Evolutionary conservation across 2,329 filamentous ascomycete genomes (phyloP), one percentile per base, ranked within the genome.

Genomic region (Alternaria ventricosa): DNA sequence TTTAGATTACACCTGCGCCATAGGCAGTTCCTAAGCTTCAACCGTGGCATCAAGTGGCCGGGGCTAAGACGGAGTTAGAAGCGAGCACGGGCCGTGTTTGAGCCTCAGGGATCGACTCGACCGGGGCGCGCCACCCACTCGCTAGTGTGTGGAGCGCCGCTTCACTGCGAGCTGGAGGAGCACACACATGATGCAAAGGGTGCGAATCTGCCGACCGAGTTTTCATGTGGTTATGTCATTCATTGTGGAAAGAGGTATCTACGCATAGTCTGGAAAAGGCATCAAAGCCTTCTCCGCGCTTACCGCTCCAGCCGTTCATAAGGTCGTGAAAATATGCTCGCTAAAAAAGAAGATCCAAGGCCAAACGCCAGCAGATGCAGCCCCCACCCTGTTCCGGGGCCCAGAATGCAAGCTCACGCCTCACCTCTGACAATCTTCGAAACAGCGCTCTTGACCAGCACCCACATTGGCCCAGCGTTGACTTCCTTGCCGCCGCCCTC

Each of bases 31-130:
- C 57, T 51, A 63, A 61, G 41, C 47, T 60, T 71, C 64, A 73
- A 77, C 70, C 67, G 74, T 77, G 74, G 71, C 74, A 73, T 77
- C 73, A 75, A 73, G 67, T 51, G 27, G 57, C 55, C 68, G 68
- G 63, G 71, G 66, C 71, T 75, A 73, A 73, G 69, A 72, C 71
- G 71, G 68, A 67, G 65, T 68, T 69, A 71, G 18, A n/a, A n/a
- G 18, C 53, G 53, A 41, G 58, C 58, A 49, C 57, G 57, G 55
- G 33, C 57, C 30, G 47, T 55, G 49, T 36, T 63, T 67, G 60
- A 71, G 62, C 60, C 65, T 66, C 67, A 58, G 36, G 36, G 58
- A 55, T 69, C 65, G 30, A 67, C 41, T 15, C 25, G 46, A 18
- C 44, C 30, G 50, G 57, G 61, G 65, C 65, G 55, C 55, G 53